Percentiles rank a stretch among this genome's conserved stretches.
Conservation (phyloP, 2,329 filamentous ascomycete genomes). For the Trichophyton schoenleinii region DNA sequence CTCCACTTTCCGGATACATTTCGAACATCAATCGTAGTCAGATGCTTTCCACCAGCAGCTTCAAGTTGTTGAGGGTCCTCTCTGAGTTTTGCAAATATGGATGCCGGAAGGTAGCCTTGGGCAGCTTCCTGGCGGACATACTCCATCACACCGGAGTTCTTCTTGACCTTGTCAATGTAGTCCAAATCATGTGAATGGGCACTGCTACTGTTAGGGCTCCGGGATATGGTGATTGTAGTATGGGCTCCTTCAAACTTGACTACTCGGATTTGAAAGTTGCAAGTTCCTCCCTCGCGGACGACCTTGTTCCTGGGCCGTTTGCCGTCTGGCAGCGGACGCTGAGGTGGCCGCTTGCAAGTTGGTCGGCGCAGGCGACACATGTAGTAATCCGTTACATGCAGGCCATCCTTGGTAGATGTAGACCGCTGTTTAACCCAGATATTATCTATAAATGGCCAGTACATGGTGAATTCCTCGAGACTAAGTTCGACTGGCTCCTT, state of each 20-base stretch:
- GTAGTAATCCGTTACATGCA: slow-evolving; percentile 36
- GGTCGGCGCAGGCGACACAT: slow-evolving; percentile 35
- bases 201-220: slow-evolving; percentile 29
- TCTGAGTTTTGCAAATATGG: slow-evolving; percentile 37
- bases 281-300: slow-evolving; percentile 34
- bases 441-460: slow-evolving; percentile 40
- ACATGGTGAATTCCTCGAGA: slow-evolving; percentile 34
- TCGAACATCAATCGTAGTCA: slow-evolving; percentile 37
- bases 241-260: slow-evolving; percentile 33
- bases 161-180: slow-evolving; percentile 36
- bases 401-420: slow-evolving; percentile 31
- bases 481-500: slow-evolving; percentile 36
- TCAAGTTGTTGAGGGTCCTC: slow-evolving; percentile 33
- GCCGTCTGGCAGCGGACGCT: slow-evolving; percentile 32
- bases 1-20: slow-evolving; percentile 39
- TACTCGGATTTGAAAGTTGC: slow-evolving; percentile 38
- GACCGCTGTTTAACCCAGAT: slow-evolving; percentile 38
- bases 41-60: slow-evolving; percentile 35
- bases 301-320: slow-evolving; percentile 35
- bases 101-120: slow-evolving; percentile 37
- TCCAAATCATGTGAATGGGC: slow-evolving; percentile 37
- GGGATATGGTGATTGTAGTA: slow-evolving; percentile 32
- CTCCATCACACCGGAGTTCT: slow-evolving; percentile 38
- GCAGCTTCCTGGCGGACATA: slow-evolving; percentile 33
- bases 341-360: slow-evolving; percentile 28